phyloP scores from a whole-genome alignment of 495 filamentous ascomycete genomes.

The Articulospora tetracladia region DNA sequence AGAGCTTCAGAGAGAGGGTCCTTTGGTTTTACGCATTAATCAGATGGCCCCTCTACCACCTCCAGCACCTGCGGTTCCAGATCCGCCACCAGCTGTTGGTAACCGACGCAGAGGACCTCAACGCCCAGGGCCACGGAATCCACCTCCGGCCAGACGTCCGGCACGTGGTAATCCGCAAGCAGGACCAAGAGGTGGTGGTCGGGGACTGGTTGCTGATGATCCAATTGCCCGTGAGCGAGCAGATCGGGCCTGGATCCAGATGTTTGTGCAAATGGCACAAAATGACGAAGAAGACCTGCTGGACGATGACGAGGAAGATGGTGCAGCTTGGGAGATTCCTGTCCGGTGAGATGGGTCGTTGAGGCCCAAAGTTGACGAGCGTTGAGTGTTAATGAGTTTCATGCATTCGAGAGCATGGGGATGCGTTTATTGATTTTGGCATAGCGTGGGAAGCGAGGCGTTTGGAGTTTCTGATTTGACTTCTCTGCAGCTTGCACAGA shows the following conservation, averaged over 20 bases:
- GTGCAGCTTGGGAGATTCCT: slow-evolving; percentile 26
- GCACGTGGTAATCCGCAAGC: background rate
- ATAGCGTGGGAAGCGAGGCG: slow-evolving; percentile 20
- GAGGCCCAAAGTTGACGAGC: background rate
- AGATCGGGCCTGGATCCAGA: slow-evolving; percentile 46
- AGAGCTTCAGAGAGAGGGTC: slow-evolving; percentile 41
- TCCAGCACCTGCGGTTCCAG: slow-evolving; percentile 9
- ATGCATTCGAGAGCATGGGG: too few relatives aligned
- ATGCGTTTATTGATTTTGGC: slow-evolving; percentile 4
- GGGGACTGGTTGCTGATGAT: background rate
- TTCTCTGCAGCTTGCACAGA: too few relatives aligned
- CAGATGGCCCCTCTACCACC: slow-evolving; percentile 13
- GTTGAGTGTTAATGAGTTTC: too few relatives aligned
- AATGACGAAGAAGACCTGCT: slow-evolving; percentile 48
- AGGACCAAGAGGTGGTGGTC: background rate
- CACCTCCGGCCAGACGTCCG: background rate
- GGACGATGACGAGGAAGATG: slow-evolving; percentile 28
- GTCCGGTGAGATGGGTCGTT: slow-evolving; percentile 18
- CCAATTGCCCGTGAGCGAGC: slow-evolving; percentile 22
- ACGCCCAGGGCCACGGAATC: background rate
- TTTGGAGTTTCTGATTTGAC: background rate
- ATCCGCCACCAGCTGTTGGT: slow-evolving; percentile 1
- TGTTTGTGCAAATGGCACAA: slow-evolving; percentile 49
- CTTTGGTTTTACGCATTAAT: slow-evolving; percentile 50
- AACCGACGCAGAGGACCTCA: slow-evolving; percentile 6